Base-by-base conservation (phyloP, 2,329 filamentous ascomycete species). In the Colletotrichum sp. region DNA sequence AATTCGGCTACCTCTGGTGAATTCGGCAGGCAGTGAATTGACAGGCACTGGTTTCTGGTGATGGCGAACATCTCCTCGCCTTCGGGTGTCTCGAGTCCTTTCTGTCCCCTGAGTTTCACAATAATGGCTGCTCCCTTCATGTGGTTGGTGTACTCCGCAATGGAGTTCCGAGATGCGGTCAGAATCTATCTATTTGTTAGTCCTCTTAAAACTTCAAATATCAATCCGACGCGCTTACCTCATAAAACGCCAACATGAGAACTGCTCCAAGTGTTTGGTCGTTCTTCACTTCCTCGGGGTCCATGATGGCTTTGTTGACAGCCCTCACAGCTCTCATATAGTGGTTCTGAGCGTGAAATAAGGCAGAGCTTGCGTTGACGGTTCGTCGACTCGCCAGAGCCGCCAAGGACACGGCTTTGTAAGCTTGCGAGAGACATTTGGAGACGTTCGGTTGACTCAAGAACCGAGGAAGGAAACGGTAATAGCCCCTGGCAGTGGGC, bases 121-220 rank as follows among this genome's bases (percentile, higher is more conserved):
- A 79, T 77, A 30, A 79, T 77, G 39, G 78, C 78, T 15, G 78
- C 78, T 32, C 78, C 78, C 44, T 79, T 79, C 72, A 79, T 78
- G 64, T 79, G 78, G 44, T 78, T 78, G 10, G 76, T 74, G 24
- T 79, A 79, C 39, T 78, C 78, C 2, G 67, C 64, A 15, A 79
- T 78, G 18, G 78, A 76, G 26, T 76, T 59, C 16, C 73, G 74
- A 32, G 77, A 77, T 8, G 77, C 75, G 10, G 76, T 76, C 63
- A 79, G 28, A 5, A 78, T 76, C 78, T 79, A 24, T 1, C 7
- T 3, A 15, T 5, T 7, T 6, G 15, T 78, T 57, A 77, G 57
- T 71, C n/a, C 13, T 13, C 6, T 7, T 2, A 3, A 21, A 5
- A 7, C 6, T 8, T 15, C 7, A n/a, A 49, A 8, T 4, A 49